Evolutionary conservation across 768 basidiomycete species (phyloP), one percentile per base, ranked within the genome.

Genomic region (Sutorius australiensis): DNA sequence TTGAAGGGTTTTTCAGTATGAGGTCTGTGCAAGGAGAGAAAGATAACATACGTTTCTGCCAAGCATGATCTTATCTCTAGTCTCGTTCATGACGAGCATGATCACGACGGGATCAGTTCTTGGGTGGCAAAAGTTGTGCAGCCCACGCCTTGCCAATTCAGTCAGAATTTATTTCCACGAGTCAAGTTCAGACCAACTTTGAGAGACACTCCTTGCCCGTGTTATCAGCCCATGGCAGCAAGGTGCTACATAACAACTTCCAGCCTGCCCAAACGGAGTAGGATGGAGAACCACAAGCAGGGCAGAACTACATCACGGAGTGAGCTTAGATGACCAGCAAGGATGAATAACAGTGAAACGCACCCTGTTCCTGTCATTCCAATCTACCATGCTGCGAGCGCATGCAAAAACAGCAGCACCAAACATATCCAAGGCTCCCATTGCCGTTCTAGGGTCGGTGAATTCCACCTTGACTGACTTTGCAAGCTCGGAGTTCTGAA

Each of bases 191-290:
- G 24, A 70, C 82, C 34, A 74, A 92, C 88, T 72, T 79, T 37
- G 90, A 85, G 6, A 79, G 80, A 73, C 91, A 92, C 61, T 80
- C 82, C 60, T 73, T 77, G 38, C 77, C 80, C 37, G 72, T 70
- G 49, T 84, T 84, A 55, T 86, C 77, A 6, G 80, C 76, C 87
- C 90, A 91, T 6, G 90, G 89, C 17, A 92, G 68, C 27, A 90
- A 67, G 0, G 88, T 79, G 6, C 79, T 74, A 68, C 95, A 99
- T 5, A 81, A 78, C 2, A 94, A 72, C 71, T 99, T 99, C 95
- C 94, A 99, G 0, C 95, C 95, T 4, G 83, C 93, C 95, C 95
- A 98, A 60, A 91, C 75, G 0, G 92, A 89, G 62, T 91, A 89
- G 0, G 84, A 81, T 2, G 79, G 78, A 0, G 85, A 80, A 4